Evolutionary conservation across 805 yeast genomes (phyloP).

Genomic region (Ogataea sp.): DNA sequence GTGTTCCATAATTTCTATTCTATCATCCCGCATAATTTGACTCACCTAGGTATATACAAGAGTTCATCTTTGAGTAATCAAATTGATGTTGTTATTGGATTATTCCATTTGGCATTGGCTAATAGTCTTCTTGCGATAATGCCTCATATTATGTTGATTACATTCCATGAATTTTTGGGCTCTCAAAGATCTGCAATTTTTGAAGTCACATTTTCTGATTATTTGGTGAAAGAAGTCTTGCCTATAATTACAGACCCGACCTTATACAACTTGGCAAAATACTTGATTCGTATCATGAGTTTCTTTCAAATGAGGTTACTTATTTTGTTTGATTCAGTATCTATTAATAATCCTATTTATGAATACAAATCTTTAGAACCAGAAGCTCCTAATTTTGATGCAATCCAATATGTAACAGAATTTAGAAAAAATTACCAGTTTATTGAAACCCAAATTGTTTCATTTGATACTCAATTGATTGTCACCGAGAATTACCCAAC

Average conservation of each 20-base stretch:
- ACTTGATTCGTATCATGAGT: conserved; percentile 9
- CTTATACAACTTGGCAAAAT: conserved; percentile 2
- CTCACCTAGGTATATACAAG: conserved; percentile 5
- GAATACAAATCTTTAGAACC: no score
- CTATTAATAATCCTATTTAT: no score
- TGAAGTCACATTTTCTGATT: neutral
- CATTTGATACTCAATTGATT: conserved; percentile 5
- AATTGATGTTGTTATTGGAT: conserved; percentile 7
- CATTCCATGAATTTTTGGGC: conserved; percentile 12
- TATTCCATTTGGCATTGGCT: conserved; percentile 12
- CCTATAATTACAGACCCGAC: neutral
- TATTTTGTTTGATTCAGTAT: neutral
- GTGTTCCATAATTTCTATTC: conserved; percentile 6
- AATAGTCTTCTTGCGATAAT: conserved; percentile 12
- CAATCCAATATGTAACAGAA: neutral
- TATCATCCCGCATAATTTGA: conserved; percentile 6
- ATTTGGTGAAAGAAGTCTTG: neutral
- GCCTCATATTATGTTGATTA: conserved; percentile 11
- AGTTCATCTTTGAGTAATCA: conserved; percentile 1
- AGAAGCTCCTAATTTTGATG: neutral
- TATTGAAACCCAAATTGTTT: conserved; percentile 4
- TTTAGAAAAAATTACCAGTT: conserved; percentile 1
- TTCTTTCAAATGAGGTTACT: conserved; percentile 12
- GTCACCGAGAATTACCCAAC: conserved; percentile 5
- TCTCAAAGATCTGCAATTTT: neutral